phyloP scores from a whole-genome alignment of 441 rosid genomes.

The Jatropha podagrica region DNA sequence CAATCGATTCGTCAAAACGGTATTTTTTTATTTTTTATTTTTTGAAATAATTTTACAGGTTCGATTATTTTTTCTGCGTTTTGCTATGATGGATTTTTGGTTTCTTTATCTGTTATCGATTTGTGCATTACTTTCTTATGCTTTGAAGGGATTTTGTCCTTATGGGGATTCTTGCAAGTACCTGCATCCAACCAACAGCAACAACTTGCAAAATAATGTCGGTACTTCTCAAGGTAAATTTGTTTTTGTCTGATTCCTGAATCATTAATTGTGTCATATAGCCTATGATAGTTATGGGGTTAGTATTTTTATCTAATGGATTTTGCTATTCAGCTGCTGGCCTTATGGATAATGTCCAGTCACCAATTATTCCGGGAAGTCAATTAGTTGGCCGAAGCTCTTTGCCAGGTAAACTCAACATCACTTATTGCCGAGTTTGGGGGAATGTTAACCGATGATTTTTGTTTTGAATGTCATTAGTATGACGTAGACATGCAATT shows the following conservation, averaged over 20 bases:
- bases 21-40: slow-evolving; percentile 24
- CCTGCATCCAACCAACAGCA: slow-evolving; percentile 46
- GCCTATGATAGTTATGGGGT: background rate
- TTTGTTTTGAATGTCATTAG: background rate
- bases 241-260: background rate
- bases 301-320: background rate
- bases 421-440: slow-evolving; percentile 1
- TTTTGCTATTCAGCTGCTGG: slow-evolving; percentile 14
- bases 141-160: slow-evolving; percentile 71
- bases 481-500: background rate
- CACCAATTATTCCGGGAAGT: slow-evolving; percentile 20
- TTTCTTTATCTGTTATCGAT: background rate
- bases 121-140: background rate
- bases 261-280: too few species aligned
- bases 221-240: slow-evolving; percentile 26
- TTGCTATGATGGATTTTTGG: background rate
- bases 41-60: background rate
- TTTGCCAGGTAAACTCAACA: slow-evolving; percentile 23
- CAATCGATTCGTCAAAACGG: slow-evolving; percentile 64
- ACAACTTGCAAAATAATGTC: slow-evolving; percentile 37
- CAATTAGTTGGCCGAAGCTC: slow-evolving; percentile 31
- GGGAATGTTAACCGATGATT: slow-evolving; percentile 5
- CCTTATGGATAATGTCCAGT: slow-evolving; percentile 19
- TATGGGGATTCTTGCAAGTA: slow-evolving; percentile 81
- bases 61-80: background rate